Evolutionary conservation across 2,329 filamentous ascomycete species (phyloP).

Genomic region (Dothidotthia symphoricarpi): DNA sequence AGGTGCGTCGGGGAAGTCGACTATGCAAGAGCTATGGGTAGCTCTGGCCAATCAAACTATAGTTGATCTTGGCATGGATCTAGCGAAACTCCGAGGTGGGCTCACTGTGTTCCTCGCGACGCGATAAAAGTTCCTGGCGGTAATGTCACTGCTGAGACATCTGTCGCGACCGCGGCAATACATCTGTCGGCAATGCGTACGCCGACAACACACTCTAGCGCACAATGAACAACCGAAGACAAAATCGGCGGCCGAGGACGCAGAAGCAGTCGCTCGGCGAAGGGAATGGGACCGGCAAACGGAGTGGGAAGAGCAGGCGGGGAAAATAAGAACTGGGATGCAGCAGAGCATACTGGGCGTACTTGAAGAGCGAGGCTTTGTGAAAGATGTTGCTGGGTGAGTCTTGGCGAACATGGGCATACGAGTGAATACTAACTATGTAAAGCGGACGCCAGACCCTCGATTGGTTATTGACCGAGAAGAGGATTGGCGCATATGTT

Average conservation of each 20-base stretch:
- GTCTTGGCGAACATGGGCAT: constrained; percentile 27
- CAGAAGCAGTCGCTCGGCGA: constrained; percentile 14
- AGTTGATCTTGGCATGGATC: constrained; percentile 16
- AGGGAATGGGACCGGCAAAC: constrained; percentile 27
- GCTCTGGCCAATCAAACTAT: constrained; percentile 22
- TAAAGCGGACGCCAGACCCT: constrained; percentile 53
- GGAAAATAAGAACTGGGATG: constrained; percentile 27
- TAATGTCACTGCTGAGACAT: constrained; percentile 32
- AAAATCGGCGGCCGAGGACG: constrained; percentile 22
- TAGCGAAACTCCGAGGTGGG: constrained; percentile 13
- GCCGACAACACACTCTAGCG: constrained; percentile 19
- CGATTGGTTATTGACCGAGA: constrained; percentile 61
- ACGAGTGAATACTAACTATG: constrained; percentile 10
- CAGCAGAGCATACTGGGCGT: constrained; percentile 57
- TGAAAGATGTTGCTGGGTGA: constrained; percentile 74
- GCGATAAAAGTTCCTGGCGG: constrained; percentile 19
- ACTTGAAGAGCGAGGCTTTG: constrained; percentile 68
- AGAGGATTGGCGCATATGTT: constrained; percentile 71
- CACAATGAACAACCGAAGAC: constrained; percentile 15
- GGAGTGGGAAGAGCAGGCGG: constrained; percentile 31
- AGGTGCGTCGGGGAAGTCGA: constrained; percentile 22
- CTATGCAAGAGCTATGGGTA: neutral
- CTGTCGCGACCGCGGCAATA: constrained; percentile 28
- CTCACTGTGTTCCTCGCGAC: neutral
- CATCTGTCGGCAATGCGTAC: constrained; percentile 31